Evolutionary conservation across 768 basidiomycete genomes (phyloP).

Genomic region (Omphalotus guepiniiformis): DNA sequence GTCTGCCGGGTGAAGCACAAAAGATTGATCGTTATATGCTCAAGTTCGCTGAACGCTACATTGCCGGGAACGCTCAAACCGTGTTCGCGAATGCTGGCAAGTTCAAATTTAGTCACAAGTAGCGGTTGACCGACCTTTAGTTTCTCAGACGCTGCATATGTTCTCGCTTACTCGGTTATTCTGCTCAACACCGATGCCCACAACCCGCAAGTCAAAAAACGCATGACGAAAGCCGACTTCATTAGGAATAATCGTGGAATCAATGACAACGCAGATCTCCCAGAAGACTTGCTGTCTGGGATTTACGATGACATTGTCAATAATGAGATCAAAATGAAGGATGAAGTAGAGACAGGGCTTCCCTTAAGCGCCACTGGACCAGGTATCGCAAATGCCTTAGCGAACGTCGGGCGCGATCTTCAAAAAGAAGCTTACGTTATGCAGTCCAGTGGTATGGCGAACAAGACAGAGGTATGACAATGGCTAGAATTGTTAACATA

Average conservation of each 20-base stretch:
- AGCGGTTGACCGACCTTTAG: neutral
- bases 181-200: slow-evolving; percentile 97
- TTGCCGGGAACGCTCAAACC: slow-evolving; percentile 80
- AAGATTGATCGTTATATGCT: slow-evolving; percentile 99
- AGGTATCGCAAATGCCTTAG: slow-evolving; percentile 78
- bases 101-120: slow-evolving; percentile 19
- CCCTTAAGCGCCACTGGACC: slow-evolving; percentile 44
- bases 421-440: slow-evolving; percentile 95
- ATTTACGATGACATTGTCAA: slow-evolving; percentile 89
- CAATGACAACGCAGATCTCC: slow-evolving; percentile 85
- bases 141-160: slow-evolving; percentile 78
- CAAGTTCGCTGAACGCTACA: slow-evolving; percentile 97
- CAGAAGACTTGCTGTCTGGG: slow-evolving; percentile 71
- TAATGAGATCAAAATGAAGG: slow-evolving; percentile 99
- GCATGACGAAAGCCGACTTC: slow-evolving; percentile 92
- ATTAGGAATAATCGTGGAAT: slow-evolving; percentile 95
- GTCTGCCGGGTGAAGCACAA: slow-evolving; percentile 94
- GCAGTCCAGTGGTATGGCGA: slow-evolving; percentile 94
- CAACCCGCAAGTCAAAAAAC: slow-evolving; percentile 88
- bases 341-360: slow-evolving; percentile 74
- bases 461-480: slow-evolving; percentile 79
- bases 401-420: slow-evolving; percentile 88
- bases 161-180: slow-evolving; percentile 93
- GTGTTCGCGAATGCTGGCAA: slow-evolving; percentile 91
- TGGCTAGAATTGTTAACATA: slow-evolving; percentile 8